Evolutionary conservation across 1,284 basidiomycete genomes (phyloP).

Genomic region (Papiliotrema terrestris): DNA sequence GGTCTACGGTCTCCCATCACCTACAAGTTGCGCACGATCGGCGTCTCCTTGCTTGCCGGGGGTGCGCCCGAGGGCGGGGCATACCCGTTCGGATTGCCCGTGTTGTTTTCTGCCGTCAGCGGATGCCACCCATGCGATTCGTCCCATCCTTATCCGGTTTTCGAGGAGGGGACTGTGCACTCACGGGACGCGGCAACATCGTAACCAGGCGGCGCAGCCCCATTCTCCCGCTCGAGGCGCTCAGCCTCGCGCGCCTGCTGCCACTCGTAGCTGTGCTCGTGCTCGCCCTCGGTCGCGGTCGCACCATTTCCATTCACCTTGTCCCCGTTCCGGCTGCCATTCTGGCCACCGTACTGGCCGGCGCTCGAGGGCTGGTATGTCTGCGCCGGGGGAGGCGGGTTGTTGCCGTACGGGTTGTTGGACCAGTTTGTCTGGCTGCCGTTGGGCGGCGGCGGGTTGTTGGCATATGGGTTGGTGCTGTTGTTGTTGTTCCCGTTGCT

Average conservation of each 20-base stretch:
- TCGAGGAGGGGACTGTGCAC: slow-evolving; percentile 2
- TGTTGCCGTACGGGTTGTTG: slow-evolving; percentile 29
- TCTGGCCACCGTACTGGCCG: slow-evolving; percentile 23
- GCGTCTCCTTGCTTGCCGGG: slow-evolving; percentile 11
- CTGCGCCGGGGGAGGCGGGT: slow-evolving; percentile 36
- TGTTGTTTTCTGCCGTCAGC: slow-evolving; percentile 11
- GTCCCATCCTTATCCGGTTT: too few relatives aligned
- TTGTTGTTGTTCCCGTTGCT: slow-evolving; percentile 14
- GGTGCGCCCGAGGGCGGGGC: slow-evolving; percentile 34
- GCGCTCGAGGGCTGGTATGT: slow-evolving; percentile 42
- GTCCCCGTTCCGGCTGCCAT: not conserved
- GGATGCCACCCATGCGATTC: slow-evolving; percentile 1
- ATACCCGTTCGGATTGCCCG: slow-evolving; percentile 15
- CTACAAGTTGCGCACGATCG: not conserved
- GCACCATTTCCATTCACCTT: not conserved
- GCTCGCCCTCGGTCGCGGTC: slow-evolving; percentile 3
- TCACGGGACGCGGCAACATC: slow-evolving; percentile 31
- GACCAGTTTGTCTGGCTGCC: slow-evolving; percentile 8
- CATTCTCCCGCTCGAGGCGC: slow-evolving; percentile 21
- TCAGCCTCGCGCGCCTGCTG: slow-evolving; percentile 41
- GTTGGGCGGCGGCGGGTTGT: slow-evolving; percentile 18
- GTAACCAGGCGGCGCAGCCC: slow-evolving; percentile 34
- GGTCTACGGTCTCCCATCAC: not conserved
- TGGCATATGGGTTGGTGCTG: slow-evolving; percentile 15
- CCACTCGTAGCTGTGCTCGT: slow-evolving; percentile 47